A percentile compares a stretch with the other conserved stretches of the same genome.
Evolutionary conservation across 2,329 filamentous ascomycete genomes (phyloP).

Genomic region (Lecanicillium sp.): DNA sequence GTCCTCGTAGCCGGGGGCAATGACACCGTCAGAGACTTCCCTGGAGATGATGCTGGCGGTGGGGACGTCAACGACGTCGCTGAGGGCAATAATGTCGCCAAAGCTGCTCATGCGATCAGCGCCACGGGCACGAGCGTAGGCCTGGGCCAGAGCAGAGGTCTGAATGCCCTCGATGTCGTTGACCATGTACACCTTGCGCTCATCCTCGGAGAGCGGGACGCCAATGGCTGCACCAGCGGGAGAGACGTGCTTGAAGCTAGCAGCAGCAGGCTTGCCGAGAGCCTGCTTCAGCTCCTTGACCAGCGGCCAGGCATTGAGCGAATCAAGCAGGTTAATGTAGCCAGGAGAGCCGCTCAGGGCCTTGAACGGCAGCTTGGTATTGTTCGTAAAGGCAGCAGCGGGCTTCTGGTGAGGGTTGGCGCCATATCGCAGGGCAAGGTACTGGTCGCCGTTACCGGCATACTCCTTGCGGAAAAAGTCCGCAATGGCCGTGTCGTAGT

Average conservation of each 20-base stretch:
- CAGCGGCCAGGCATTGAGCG: conserved; percentile 91
- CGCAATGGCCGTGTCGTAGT: conserved; percentile 91
- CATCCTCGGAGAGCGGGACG: conserved; percentile 72
- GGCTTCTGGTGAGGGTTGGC: conserved; percentile 98
- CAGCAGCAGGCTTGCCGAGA: conserved; percentile 79
- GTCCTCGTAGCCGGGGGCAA: conserved; percentile 78
- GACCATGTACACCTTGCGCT: conserved; percentile 98
- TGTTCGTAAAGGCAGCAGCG: conserved; percentile 70
- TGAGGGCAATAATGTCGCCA: conserved; percentile 90
- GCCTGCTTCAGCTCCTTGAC: conserved; percentile 93
- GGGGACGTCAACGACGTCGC: conserved; percentile 79
- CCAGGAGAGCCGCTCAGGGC: conserved; percentile 82
- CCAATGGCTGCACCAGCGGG: conserved; percentile 94
- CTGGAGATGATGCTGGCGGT: conserved; percentile 97
- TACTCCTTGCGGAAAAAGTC: conserved; percentile 98
- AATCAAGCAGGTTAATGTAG: conserved; percentile 96
- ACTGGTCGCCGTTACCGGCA: conserved; percentile 73
- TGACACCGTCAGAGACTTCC: conserved; percentile 94
- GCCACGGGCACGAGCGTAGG: conserved; percentile 89
- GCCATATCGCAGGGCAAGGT: conserved; percentile 83
- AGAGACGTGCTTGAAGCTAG: conserved; percentile 98
- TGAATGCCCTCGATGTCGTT: conserved; percentile 89
- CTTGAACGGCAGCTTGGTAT: conserved; percentile 82
- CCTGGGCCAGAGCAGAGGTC: conserved; percentile 78
- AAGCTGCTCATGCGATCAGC: conserved; percentile 99